Base-by-base conservation (phyloP, 2,329 filamentous ascomycete species). In the Penicillium glabrum region DNA sequence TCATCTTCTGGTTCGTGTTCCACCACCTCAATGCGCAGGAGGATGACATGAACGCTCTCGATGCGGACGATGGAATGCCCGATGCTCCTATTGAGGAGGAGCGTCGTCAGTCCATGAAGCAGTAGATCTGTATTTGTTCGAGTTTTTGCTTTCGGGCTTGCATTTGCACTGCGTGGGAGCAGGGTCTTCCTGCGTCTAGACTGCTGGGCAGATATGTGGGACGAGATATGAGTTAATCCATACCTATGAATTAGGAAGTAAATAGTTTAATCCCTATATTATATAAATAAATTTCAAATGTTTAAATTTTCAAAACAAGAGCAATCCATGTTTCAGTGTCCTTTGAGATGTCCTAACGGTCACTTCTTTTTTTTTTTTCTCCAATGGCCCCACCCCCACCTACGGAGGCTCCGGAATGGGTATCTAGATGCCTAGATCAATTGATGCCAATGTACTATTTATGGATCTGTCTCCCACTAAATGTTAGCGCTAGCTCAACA, bases 1-100 rank as follows among this genome's bases (percentile, higher is more conserved):
- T 77, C 29, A 60, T 82, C 54, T 88, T 89, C 72, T 86, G 78
- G 71, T 27, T 75, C 31, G 63, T 76, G 46, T 85, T 82, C 73
- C 74, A 69, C 58, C 72, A 77, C 61, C 75, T 82, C 29, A 82
- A 83, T 61, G 67, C 66, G 13, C 67, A 76, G 59, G 81, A 83
- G 63, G 80, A 82, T 53, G 71, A 73, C 53, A 76, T 83, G 78
- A 82, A 83, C 54, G 75, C 76, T 23, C 71, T 82, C 21, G 80
- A 81, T 58, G 71, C 69, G 1, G 68, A 75, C 21, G 71, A 73
- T 50, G 48, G 37, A 3, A 56, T 59, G 56, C 59, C 63, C 31
- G 68, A 69, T 19, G 51, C 60, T 7, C 61, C 64, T 19, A 24
- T 46, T 13, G 58, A 53, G 2, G 53, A 61, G 48, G 46, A 46